A percentile compares a stretch with the other conserved stretches of the same genome.
These are phyloP conservation scores for Metschnikowia lochheadii DNA, from an alignment of 805 yeast species.

Conservation along the genomic window DNA sequence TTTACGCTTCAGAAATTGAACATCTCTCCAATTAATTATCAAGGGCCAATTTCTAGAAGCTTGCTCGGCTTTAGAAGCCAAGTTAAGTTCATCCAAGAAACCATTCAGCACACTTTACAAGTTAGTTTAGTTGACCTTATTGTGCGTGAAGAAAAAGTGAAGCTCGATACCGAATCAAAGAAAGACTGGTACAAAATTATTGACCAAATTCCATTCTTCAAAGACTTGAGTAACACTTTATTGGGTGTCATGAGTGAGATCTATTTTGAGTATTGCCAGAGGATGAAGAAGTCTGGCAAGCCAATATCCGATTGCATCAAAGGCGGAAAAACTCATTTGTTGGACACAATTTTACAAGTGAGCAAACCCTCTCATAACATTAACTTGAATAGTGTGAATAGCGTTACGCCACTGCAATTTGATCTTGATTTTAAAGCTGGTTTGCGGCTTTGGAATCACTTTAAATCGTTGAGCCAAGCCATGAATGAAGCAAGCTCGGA, in stretches of 20 bases:
- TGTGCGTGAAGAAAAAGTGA: slow-evolving; percentile 46
- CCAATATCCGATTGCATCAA: slow-evolving; percentile 26
- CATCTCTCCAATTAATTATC: slow-evolving; percentile 43
- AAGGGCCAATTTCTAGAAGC: slow-evolving; percentile 68
- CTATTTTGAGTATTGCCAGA: slow-evolving; percentile 43
- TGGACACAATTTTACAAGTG: slow-evolving; percentile 36
- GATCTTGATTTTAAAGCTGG: slow-evolving; percentile 30
- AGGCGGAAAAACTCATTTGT: slow-evolving; percentile 29
- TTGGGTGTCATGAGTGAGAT: slow-evolving; percentile 57
- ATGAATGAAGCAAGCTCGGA: slow-evolving; percentile 25
- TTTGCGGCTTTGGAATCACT: slow-evolving; percentile 33
- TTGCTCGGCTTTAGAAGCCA: slow-evolving; percentile 66
- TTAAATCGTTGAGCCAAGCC: slow-evolving; percentile 25
- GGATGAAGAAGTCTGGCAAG: slow-evolving; percentile 22
- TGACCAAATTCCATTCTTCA: slow-evolving; percentile 57
- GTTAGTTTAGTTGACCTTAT: slow-evolving; percentile 46
- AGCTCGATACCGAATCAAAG: slow-evolving; percentile 39
- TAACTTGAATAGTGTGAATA: slow-evolving; percentile 39
- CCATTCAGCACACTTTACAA: slow-evolving; percentile 53
- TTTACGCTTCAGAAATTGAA: slow-evolving; percentile 34
- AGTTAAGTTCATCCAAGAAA: slow-evolving; percentile 47
- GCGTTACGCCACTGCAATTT: slow-evolving; percentile 31
- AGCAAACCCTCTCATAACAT: slow-evolving; percentile 36
- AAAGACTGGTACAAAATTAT: slow-evolving; percentile 58
- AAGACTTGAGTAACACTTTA: slow-evolving; percentile 54